Evolutionary conservation across 2,329 filamentous ascomycete species (phyloP).

Genomic region (Colletotrichum zoysiae): DNA sequence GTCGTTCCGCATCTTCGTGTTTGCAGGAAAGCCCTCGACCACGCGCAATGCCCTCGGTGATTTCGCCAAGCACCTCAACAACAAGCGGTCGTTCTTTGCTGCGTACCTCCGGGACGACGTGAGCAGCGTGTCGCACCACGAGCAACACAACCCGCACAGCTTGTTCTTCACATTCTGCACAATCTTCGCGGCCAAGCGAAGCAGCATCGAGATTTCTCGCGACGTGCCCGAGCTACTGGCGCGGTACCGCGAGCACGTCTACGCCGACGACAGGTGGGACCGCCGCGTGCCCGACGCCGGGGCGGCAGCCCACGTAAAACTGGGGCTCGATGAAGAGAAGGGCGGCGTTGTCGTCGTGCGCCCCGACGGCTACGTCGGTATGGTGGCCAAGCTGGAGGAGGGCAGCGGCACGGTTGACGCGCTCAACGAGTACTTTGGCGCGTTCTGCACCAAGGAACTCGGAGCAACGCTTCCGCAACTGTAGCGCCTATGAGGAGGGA

Average conservation of each 20-base stretch:
- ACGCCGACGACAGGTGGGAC: constrained; percentile 87
- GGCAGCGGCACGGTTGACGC: constrained; percentile 84
- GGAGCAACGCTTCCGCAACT: constrained; percentile 56
- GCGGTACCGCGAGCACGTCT: constrained; percentile 85
- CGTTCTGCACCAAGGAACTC: constrained; percentile 75
- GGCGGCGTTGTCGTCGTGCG: constrained; percentile 87
- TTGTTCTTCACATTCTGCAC: constrained; percentile 84
- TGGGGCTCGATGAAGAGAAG: constrained; percentile 79
- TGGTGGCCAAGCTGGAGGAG: constrained; percentile 79
- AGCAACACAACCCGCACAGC: constrained; percentile 87
- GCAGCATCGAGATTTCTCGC: constrained; percentile 77
- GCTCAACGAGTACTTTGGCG: constrained; percentile 83
- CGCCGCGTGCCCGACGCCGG: constrained; percentile 75
- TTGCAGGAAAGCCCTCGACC: constrained; percentile 76
- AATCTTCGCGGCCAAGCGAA: constrained; percentile 76
- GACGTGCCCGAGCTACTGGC: constrained; percentile 78
- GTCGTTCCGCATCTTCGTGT: constrained; percentile 87
- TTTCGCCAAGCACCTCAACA: constrained; percentile 73
- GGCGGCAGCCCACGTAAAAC: constrained; percentile 86
- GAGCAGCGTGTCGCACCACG: constrained; percentile 77
- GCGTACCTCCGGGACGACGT: constrained; percentile 73
- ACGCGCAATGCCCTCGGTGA: constrained; percentile 76
- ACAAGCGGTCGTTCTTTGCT: constrained; percentile 79
- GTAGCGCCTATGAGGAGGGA: constrained; percentile 44
- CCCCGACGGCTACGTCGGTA: constrained; percentile 88